Conservation (phyloP, 2,329 filamentous ascomycete genomes). For the Aspergillus fructus region DNA sequence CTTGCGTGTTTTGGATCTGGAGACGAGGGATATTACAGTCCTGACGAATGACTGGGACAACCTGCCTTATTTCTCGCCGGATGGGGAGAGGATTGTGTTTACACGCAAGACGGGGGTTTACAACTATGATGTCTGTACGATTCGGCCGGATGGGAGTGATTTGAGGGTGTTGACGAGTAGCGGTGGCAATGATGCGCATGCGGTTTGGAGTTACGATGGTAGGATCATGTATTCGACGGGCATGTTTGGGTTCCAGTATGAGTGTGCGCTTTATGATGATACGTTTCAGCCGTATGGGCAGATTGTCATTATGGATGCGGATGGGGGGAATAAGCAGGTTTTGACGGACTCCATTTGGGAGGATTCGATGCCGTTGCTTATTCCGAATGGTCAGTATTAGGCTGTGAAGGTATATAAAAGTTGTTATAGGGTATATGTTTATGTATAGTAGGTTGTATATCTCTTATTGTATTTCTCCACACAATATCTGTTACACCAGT, state of each 20-base stretch:
- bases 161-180: constrained; percentile 34
- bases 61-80: constrained; percentile 40
- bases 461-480: no score
- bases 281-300: constrained; percentile 50
- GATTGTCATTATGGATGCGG: constrained; percentile 45
- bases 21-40: constrained; percentile 26
- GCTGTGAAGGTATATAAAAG: background rate
- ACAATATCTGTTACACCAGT: no score
- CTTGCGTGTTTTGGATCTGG: constrained; percentile 30
- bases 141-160: constrained; percentile 42
- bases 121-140: constrained; percentile 45
- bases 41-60: constrained; percentile 43
- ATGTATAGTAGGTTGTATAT: background rate
- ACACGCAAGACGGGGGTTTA: constrained; percentile 34
- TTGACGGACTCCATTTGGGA: constrained; percentile 33
- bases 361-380: constrained; percentile 31
- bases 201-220: constrained; percentile 45
- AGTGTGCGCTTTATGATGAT: constrained; percentile 42
- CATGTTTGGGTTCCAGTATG: constrained; percentile 47
- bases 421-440: background rate
- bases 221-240: constrained; percentile 44
- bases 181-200: constrained; percentile 46
- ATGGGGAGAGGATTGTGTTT: constrained; percentile 42
- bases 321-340: constrained; percentile 36
- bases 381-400: background rate